phyloP scores from a whole-genome alignment of 139 green algal genomes.

The Chlorella sp. region DNA sequence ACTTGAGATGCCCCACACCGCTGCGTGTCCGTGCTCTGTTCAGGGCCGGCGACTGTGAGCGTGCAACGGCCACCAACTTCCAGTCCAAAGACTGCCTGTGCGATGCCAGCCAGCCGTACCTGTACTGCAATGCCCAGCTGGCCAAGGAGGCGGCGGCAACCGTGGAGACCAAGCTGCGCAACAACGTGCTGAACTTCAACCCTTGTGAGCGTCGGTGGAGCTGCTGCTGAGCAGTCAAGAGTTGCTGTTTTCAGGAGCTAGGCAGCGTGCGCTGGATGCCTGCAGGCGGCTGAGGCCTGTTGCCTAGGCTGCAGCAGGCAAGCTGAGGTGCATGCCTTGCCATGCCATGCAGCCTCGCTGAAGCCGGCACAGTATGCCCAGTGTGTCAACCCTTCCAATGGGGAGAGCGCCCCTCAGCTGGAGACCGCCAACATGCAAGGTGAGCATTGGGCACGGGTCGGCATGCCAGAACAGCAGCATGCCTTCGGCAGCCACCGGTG shows the following conservation, averaged over 20 bases:
- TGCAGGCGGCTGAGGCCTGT: not conserved
- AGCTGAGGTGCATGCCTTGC: not conserved
- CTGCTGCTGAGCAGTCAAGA: too few relatives aligned
- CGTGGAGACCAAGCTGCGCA: not conserved
- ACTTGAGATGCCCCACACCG: too few relatives aligned
- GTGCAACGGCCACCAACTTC: slow-evolving; percentile 3
- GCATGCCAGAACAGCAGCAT: too few relatives aligned
- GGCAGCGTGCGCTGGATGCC: too few relatives aligned
- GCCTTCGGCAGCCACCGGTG: too few relatives aligned
- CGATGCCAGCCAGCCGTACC: slow-evolving; percentile 18
- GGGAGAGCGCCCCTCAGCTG: not conserved
- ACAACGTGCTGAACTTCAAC: not conserved
- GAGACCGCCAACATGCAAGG: not conserved
- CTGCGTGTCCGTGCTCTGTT: too few relatives aligned
- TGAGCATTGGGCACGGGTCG: not conserved
- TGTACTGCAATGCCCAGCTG: slow-evolving; percentile 14
- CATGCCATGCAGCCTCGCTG: not conserved
- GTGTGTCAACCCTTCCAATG: not conserved
- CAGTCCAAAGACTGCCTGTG: slow-evolving; percentile 5
- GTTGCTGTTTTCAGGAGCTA: too few relatives aligned
- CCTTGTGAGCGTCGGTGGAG: not conserved
- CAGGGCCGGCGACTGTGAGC: slow-evolving; percentile 29
- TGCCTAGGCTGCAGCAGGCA: too few relatives aligned
- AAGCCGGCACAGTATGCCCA: not conserved
- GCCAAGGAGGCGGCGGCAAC: not conserved